Evolutionary conservation across 1,139 yeast species (phyloP).

Genomic region (Petasospora fabianii): DNA sequence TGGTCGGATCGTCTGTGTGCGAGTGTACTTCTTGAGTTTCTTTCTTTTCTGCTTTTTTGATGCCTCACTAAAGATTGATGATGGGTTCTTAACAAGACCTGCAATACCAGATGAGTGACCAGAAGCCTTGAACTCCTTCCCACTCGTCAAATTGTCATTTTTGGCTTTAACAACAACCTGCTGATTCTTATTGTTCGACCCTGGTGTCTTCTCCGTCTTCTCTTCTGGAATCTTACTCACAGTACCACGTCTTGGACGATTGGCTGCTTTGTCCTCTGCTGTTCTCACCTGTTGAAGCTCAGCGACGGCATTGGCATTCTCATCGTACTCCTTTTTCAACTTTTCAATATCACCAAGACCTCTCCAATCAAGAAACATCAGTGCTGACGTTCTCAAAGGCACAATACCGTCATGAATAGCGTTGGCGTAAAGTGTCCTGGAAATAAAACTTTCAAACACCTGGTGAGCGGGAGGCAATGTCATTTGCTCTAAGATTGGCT

Average conservation of each 20-base stretch:
- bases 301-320: constrained; percentile 7
- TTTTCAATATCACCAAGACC: constrained; percentile 49
- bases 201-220: not conserved
- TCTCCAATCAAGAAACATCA: constrained; percentile 69
- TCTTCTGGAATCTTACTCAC: constrained; percentile 35
- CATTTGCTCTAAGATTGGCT: constrained; percentile 48
- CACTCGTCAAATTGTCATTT: not conserved
- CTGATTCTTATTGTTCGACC: not conserved
- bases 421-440: constrained; percentile 41
- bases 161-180: not conserved
- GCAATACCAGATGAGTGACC: not conserved
- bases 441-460: constrained; percentile 42
- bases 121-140: too few relatives aligned
- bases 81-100: constrained; percentile 6
- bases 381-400: constrained; percentile 82
- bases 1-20: constrained; percentile 29
- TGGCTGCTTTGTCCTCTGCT: constrained; percentile 12
- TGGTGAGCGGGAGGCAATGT: constrained; percentile 48
- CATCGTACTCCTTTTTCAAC: constrained; percentile 29
- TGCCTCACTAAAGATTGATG: constrained; percentile 9
- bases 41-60: constrained; percentile 19
- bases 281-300: constrained; percentile 7
- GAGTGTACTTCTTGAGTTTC: constrained; percentile 29
- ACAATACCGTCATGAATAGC: constrained; percentile 79
- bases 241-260: constrained; percentile 11